Percentiles rank a stretch among this genome's conserved stretches.
phyloP scores from a whole-genome alignment of 2,329 filamentous ascomycete species.

The Epichloe sylvatica region DNA sequence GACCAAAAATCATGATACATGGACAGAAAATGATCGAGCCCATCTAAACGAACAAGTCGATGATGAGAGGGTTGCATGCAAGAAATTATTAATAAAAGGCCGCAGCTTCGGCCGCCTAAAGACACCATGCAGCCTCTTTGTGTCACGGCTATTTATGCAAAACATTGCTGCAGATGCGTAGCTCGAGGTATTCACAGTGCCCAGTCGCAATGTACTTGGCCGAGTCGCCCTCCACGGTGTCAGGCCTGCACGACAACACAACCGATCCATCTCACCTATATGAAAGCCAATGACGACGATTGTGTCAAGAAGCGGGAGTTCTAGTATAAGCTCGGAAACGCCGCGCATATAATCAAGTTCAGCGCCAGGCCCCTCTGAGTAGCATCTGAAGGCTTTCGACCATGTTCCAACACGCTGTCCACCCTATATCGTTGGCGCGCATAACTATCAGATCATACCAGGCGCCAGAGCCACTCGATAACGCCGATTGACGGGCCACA shows the following conservation, averaged over 20 bases:
- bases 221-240: neutral
- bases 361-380: neutral
- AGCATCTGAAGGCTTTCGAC: no score
- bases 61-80: no score
- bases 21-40: no score
- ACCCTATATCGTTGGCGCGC: conserved; percentile 8
- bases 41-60: no score
- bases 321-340: neutral
- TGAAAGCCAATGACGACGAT: no score
- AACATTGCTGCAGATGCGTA: neutral
- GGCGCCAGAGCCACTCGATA: neutral
- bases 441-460: conserved; percentile 6
- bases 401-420: neutral
- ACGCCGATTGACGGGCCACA: no score
- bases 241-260: no score
- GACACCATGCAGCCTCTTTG: neutral
- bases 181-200: neutral
- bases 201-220: neutral
- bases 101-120: neutral
- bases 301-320: neutral
- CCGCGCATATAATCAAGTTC: neutral
- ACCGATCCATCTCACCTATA: no score
- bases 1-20: no score
- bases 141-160: neutral
- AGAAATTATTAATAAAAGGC: no score